These are phyloP conservation scores for Leishmania martiniquensis DNA, from an alignment of 208 protist species.

Conservation along the genomic window DNA sequence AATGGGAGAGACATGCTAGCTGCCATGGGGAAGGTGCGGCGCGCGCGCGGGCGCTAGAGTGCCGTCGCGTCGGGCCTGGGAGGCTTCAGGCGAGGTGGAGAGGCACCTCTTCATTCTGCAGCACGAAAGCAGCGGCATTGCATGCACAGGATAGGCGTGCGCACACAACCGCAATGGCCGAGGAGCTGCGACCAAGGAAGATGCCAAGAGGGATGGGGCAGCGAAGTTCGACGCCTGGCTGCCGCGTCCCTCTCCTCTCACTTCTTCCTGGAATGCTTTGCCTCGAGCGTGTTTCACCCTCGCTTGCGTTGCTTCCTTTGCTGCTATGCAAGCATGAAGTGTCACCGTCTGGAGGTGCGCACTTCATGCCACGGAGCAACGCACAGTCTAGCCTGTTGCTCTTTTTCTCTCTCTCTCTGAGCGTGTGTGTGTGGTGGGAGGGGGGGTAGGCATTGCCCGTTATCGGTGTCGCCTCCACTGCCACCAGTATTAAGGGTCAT, in stretches of 20 bases:
- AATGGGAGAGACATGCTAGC: background rate
- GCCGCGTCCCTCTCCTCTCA: background rate
- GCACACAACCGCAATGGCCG: background rate
- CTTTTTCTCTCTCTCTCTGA: too few species aligned
- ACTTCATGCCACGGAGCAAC: background rate
- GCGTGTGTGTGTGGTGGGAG: too few species aligned
- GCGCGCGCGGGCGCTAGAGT: too few species aligned
- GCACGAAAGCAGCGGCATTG: background rate
- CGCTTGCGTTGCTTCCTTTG: too few species aligned
- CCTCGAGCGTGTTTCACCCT: too few species aligned
- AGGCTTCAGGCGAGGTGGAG: background rate
- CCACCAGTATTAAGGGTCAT: background rate
- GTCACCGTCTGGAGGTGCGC: background rate
- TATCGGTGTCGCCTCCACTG: background rate
- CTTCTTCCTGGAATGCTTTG: background rate
- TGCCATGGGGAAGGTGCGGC: background rate
- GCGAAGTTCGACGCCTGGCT: background rate
- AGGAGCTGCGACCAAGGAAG: background rate
- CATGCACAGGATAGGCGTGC: background rate
- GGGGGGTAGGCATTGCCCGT: background rate
- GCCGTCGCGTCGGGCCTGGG: background rate
- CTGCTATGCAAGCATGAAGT: background rate
- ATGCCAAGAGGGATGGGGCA: background rate
- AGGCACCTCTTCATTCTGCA: background rate
- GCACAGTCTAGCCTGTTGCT: background rate